phyloP scores from a whole-genome alignment of 1,139 yeast genomes.

The Yamadazyma sp. region DNA sequence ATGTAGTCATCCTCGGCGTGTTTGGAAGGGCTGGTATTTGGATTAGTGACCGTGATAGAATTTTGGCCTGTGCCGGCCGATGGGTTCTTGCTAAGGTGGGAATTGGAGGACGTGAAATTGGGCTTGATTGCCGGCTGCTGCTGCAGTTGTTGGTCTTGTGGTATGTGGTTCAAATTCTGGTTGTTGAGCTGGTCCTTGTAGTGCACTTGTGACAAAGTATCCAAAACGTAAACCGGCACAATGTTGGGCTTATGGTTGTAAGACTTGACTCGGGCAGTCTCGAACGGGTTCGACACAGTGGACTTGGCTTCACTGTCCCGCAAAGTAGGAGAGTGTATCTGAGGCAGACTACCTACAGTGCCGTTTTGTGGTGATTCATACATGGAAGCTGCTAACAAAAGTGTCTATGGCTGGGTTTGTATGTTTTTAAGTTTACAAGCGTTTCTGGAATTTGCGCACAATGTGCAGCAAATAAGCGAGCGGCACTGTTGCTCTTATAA shows the following conservation, averaged over 20 bases:
- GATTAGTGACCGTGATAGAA: background rate
- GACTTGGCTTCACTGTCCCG: constrained; percentile 6
- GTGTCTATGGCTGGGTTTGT: background rate
- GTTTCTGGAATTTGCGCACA: constrained; percentile 1
- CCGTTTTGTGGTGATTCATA: background rate
- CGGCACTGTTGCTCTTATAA: too few species aligned
- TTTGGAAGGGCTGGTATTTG: constrained; percentile 3
- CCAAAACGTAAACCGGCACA: constrained; percentile 61
- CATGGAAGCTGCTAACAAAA: background rate
- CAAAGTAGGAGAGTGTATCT: constrained; percentile 1
- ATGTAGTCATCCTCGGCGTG: constrained; percentile 33
- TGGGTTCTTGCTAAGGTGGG: constrained; percentile 1
- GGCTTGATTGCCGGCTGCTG: constrained; percentile 7
- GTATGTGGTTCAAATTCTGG: constrained; percentile 25
- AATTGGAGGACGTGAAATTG: background rate
- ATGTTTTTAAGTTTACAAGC: background rate
- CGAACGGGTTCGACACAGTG: constrained; percentile 24
- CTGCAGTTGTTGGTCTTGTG: background rate
- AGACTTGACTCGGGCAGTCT: constrained; percentile 26
- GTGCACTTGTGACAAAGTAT: constrained; percentile 49
- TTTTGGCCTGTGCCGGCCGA: constrained; percentile 5
- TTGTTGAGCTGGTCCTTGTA: constrained; percentile 37
- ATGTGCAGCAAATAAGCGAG: too few species aligned
- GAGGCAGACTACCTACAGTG: constrained; percentile 1
- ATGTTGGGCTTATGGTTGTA: constrained; percentile 42